These are phyloP conservation scores for Plantago elongata DNA, from an alignment of 257 asterid species.

Conservation along the genomic window DNA sequence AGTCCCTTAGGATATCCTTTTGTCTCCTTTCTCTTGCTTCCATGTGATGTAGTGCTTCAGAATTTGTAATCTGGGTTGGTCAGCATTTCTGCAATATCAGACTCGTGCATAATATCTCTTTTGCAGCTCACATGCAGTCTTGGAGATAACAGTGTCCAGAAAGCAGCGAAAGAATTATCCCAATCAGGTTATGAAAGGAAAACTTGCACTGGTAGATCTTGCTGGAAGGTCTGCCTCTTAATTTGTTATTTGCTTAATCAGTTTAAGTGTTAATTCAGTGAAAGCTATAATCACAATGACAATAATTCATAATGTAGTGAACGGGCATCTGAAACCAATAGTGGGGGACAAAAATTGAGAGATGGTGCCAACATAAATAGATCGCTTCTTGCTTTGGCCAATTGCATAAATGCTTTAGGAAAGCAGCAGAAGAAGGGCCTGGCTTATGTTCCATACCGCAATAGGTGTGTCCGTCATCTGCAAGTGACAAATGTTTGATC, in stretches of 20 bases:
- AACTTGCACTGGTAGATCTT: conserved; percentile 92
- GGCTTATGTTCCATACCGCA: conserved; percentile 96
- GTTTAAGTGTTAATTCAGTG: conserved; percentile 18
- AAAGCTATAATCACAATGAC: conserved; percentile 7
- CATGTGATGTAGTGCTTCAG: not conserved
- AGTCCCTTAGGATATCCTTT: not conserved
- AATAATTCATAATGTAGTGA: conserved; percentile 57
- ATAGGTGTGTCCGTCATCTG: conserved; percentile 42
- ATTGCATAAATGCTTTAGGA: conserved; percentile 95
- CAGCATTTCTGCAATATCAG: conserved; percentile 21
- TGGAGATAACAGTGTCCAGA: conserved; percentile 78
- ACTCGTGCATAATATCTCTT: conserved; percentile 14
- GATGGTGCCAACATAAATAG: conserved; percentile 95
- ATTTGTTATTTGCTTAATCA: conserved; percentile 16
- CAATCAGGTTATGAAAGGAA: conserved; percentile 80
- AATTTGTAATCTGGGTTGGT: conserved; percentile 17
- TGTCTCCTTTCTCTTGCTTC: conserved; percentile 12
- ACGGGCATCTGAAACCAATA: conserved; percentile 93
- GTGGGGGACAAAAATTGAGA: conserved; percentile 88
- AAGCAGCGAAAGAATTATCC: conserved; percentile 60
- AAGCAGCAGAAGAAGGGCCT: conserved; percentile 94
- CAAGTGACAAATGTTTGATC: conserved; percentile 24
- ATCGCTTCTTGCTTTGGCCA: conserved; percentile 96
- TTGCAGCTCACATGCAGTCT: conserved; percentile 89
- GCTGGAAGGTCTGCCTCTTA: conserved; percentile 80